Percentiles rank a stretch among this genome's conserved stretches.
These are phyloP conservation scores for Capronia coronata DNA, from an alignment of 2,329 filamentous ascomycete genomes.

Conservation along the genomic window DNA sequence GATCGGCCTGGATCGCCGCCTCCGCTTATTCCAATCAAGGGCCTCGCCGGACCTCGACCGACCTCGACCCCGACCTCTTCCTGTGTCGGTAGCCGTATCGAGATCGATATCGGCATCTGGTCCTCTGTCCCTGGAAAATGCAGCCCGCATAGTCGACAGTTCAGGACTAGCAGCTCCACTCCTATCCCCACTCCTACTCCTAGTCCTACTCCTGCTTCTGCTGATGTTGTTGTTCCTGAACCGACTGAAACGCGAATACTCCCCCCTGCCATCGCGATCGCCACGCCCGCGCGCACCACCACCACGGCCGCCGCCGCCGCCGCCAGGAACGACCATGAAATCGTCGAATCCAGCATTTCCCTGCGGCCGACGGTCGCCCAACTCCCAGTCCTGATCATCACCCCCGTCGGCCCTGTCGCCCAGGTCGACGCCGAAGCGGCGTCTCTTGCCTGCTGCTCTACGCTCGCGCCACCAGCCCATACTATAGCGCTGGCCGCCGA, in stretches of 20 bases:
- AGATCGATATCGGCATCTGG: no score
- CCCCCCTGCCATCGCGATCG: conserved; percentile 19
- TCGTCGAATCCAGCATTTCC: conserved; percentile 10
- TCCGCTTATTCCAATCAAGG: background rate
- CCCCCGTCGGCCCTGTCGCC: conserved; percentile 21
- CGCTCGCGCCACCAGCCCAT: conserved; percentile 28
- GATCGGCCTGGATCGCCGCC: conserved; percentile 9
- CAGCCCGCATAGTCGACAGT: background rate
- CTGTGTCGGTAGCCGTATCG: background rate
- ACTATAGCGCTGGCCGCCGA: conserved; percentile 22
- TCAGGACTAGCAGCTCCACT: background rate
- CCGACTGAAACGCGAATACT: conserved; percentile 15
- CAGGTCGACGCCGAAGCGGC: conserved; percentile 26
- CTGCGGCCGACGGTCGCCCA: conserved; percentile 15
- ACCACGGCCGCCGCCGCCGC: no score
- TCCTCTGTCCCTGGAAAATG: background rate
- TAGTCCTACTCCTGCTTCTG: background rate
- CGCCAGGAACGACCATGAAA: conserved; percentile 19
- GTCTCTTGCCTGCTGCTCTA: conserved; percentile 13
- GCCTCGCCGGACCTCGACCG: background rate
- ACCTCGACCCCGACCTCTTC: background rate
- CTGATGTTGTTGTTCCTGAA: background rate
- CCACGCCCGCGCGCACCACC: no score
- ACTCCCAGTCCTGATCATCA: conserved; percentile 25
- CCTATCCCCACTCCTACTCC: background rate